Conservation (phyloP, 2,329 filamentous ascomycete genomes). For the Monilinia polystroma region DNA sequence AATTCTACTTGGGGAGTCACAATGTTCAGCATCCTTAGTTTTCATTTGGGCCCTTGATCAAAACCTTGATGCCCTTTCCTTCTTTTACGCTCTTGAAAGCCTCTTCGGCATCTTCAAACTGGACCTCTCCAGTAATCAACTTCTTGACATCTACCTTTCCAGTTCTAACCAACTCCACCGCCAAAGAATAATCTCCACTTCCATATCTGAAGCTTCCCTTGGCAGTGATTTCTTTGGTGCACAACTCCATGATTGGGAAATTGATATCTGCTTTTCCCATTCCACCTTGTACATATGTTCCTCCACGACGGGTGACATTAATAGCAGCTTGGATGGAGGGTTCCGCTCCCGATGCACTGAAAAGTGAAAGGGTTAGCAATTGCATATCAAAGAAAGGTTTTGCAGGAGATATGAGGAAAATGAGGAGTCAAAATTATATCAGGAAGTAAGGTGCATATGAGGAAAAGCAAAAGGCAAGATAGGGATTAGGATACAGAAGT, state of each 20-base stretch:
- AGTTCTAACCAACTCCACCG: slow-evolving; percentile 69
- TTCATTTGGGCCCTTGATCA: slow-evolving; percentile 63
- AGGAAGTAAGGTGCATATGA: background rate
- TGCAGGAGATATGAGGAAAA: background rate
- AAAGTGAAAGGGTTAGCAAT: background rate
- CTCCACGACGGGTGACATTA: slow-evolving; percentile 68
- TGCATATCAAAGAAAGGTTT: background rate
- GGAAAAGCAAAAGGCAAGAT: background rate
- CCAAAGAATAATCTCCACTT: slow-evolving; percentile 77
- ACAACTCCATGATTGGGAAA: slow-evolving; percentile 89
- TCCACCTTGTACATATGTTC: slow-evolving; percentile 79
- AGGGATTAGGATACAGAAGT: background rate
- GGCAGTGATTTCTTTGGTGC: slow-evolving; percentile 82
- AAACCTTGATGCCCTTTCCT: slow-evolving; percentile 72
- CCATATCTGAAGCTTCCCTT: slow-evolving; percentile 90
- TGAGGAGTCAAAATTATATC: background rate
- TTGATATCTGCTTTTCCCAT: slow-evolving; percentile 87
- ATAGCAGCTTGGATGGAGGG: slow-evolving; percentile 73
- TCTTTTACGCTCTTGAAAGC: slow-evolving; percentile 85
- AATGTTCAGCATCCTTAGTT: slow-evolving; percentile 23
- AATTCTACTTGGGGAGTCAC: background rate
- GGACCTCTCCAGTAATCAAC: slow-evolving; percentile 74
- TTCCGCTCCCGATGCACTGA: slow-evolving; percentile 68
- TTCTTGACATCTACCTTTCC: slow-evolving; percentile 79
- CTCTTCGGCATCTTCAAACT: slow-evolving; percentile 78